Conservation (phyloP, 2,329 filamentous ascomycete species). For the Arthrinium phaeospermum region DNA sequence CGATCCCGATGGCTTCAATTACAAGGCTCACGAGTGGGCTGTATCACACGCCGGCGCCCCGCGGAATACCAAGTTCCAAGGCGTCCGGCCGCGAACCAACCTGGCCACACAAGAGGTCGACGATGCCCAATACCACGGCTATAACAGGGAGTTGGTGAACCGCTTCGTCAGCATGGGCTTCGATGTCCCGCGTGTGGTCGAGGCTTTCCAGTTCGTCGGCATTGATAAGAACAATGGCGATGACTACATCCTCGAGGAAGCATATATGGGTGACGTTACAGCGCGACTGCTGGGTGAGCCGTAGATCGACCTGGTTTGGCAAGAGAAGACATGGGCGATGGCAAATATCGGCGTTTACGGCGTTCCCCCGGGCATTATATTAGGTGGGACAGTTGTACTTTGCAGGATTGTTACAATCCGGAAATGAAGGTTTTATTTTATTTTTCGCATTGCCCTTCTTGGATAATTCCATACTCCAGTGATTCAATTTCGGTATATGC, state of each 20-base stretch:
- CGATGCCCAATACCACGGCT: conserved; percentile 78
- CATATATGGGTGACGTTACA: conserved; percentile 88
- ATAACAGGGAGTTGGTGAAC: conserved; percentile 82
- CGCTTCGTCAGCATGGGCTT: conserved; percentile 93
- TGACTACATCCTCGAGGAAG: conserved; percentile 87
- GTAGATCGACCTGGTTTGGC: conserved; percentile 10
- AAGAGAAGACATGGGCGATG: background rate
- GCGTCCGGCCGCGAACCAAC: conserved; percentile 30
- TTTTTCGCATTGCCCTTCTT: background rate
- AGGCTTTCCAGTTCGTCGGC: conserved; percentile 80
- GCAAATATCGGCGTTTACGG: background rate
- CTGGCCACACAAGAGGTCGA: conserved; percentile 60
- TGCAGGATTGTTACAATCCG: background rate
- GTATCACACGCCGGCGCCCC: conserved; percentile 82
- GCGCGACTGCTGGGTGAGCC: conserved; percentile 81
- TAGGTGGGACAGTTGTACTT: background rate
- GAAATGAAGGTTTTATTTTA: too few relatives aligned
- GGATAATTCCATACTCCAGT: background rate
- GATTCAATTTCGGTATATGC: background rate
- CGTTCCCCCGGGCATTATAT: background rate
- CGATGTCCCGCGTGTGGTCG: conserved; percentile 82
- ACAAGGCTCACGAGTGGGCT: conserved; percentile 89
- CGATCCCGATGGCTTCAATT: conserved; percentile 78
- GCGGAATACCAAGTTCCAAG: conserved; percentile 36
- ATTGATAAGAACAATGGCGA: conserved; percentile 79